A percentile compares a stretch with the other conserved stretches of the same genome.
Conservation (phyloP, 2,329 filamentous ascomycete species). For the Paraconiothyrium brasiliense region DNA sequence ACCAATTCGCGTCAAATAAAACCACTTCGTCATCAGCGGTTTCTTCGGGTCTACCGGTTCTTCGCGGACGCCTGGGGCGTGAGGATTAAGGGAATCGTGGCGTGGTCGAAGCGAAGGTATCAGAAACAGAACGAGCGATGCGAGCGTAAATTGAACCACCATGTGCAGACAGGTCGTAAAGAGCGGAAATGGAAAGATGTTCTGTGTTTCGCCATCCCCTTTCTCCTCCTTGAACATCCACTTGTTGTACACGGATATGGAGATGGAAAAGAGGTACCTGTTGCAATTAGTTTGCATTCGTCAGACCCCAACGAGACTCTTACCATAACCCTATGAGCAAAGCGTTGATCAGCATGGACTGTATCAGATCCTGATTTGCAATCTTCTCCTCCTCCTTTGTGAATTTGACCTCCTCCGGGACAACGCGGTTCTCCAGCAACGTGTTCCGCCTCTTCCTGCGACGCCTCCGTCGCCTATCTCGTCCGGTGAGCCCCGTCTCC, state of each 20-base stretch:
- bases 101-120: constrained; percentile 83
- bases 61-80: constrained; percentile 36
- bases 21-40: constrained; percentile 82
- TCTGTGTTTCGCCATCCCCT: constrained; percentile 45
- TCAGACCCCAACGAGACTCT: not conserved
- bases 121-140: constrained; percentile 80
- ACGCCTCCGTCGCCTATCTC: constrained; percentile 74
- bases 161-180: constrained; percentile 97
- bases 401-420: constrained; percentile 56
- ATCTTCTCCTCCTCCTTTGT: constrained; percentile 78
- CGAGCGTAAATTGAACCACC: constrained; percentile 85
- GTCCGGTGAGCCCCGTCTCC: constrained; percentile 83
- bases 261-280: constrained; percentile 83
- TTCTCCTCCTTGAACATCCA: constrained; percentile 88
- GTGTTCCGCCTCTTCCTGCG: constrained; percentile 74
- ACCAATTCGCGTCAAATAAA: constrained; percentile 90
- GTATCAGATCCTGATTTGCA: constrained; percentile 78
- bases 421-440: constrained; percentile 75
- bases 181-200: constrained; percentile 89
- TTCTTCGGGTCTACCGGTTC: constrained; percentile 55
- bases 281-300: constrained; percentile 24
- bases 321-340: constrained; percentile 86
- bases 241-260: constrained; percentile 87
- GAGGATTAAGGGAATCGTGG: constrained; percentile 53
- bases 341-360: constrained; percentile 76